Evolutionary conservation across 73 alveolate genomes (phyloP), one percentile per base, ranked within the genome.

Genomic region (Blepharisma stoltei): DNA sequence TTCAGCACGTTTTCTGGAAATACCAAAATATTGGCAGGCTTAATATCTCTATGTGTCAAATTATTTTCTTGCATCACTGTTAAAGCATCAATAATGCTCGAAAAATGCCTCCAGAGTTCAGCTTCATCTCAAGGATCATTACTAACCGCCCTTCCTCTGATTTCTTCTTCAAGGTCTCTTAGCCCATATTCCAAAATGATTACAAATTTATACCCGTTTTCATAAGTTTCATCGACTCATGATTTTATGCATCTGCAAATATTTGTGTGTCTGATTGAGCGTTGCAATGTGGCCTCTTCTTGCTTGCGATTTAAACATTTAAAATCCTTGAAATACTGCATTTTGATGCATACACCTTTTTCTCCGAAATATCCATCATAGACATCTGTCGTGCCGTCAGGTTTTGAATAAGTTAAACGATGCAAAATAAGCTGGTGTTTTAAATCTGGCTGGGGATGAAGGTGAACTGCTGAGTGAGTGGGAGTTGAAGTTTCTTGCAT

Each of bases 261-360:
- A 38, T 60, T 60, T 1, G 73, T 4, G 23, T 60, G 73, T 2
- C 73, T 14, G 14, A 38, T 60, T 8, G 46, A 14, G 2, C 73
- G 73, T 60, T 60, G 73, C 2, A 60, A 38, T 14, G 73, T 38
- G 38, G 73, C 73, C 5, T 60, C 73, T 60, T 60, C 73, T 60
- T 60, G 73, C 45, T 60, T 60, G 11, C 73, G 73, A 25, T 60
- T 60, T 20, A 60, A 38, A 38, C 23, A n/a, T 20, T n/a, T 9
- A 14, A 8, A 14, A 14, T n/a, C 11, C 5, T n/a, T 60, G 46
- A 60, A 60, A 38, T 60, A 60, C 23, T 60, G 73, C n/a, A 60
- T 14, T 25, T 60, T 60, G 14, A 60, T 60, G 2, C 14, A 14
- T 0, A 60, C 73, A 1, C 23, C 73, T 60, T n/a, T 20, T 60